Percentiles rank a stretch among this genome's conserved stretches.
Conservation (phyloP, 2,329 filamentous ascomycete genomes). For the Apiospora rasikravindrae region DNA sequence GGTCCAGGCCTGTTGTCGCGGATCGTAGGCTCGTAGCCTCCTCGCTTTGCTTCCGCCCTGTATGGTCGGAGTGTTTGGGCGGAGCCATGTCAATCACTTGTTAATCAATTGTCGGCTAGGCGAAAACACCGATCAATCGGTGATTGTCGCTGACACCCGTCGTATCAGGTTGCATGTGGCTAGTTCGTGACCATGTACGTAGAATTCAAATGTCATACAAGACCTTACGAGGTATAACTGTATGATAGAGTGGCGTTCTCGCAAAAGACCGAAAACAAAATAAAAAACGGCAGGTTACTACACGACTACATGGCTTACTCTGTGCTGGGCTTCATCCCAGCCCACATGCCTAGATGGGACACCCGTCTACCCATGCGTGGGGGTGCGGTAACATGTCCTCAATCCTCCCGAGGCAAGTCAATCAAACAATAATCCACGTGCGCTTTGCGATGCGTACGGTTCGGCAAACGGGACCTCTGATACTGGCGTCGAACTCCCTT, state of each 20-base stretch:
- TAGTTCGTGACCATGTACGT: not conserved
- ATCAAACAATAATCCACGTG: conserved; percentile 11
- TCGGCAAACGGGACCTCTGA: not conserved
- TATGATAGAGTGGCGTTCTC: not conserved
- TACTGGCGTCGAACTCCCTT: not conserved
- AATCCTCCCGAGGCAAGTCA: not conserved
- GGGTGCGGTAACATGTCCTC: not conserved
- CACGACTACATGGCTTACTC: not conserved
- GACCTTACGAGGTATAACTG: not conserved
- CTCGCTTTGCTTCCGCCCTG: conserved; percentile 1
- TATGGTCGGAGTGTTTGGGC: conserved; percentile 13
- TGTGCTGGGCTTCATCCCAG: not conserved
- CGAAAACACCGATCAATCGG: not conserved
- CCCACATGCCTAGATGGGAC: not conserved
- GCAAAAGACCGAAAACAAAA: not conserved
- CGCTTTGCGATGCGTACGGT: not conserved
- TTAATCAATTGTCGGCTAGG: not conserved
- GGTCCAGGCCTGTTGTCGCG: not conserved
- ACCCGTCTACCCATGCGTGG: not conserved
- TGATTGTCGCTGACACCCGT: not conserved
- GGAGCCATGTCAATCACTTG: conserved; percentile 1
- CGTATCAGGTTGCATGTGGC: not conserved
- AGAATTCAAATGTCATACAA: not conserved
- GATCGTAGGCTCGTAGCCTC: not conserved
- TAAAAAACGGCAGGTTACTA: not conserved